Evolutionary conservation across 2,329 filamentous ascomycete genomes (phyloP).

Genomic region (Ophiostoma sp.): DNA sequence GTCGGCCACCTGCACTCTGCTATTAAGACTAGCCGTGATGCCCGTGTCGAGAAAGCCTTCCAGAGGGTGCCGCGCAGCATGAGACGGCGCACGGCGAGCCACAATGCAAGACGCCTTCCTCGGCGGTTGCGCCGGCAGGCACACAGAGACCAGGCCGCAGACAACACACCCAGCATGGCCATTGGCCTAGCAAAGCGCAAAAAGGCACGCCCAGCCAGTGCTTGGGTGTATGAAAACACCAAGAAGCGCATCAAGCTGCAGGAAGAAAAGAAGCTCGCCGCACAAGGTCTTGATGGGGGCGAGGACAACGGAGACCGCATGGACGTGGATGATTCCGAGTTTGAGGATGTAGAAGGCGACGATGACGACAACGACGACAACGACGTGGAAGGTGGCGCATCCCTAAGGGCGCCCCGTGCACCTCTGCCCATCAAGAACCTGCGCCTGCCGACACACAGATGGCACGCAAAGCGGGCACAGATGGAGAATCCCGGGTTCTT

Average conservation of each 20-base stretch:
- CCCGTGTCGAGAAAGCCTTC: conserved; percentile 61
- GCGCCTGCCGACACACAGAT: conserved; percentile 91
- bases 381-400: conserved; percentile 33
- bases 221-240: conserved; percentile 28
- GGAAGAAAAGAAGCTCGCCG: conserved; percentile 24
- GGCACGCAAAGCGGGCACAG: conserved; percentile 83
- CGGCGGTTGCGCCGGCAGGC: conserved; percentile 67
- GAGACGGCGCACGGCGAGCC: conserved; percentile 82
- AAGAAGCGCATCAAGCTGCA: conserved; percentile 33
- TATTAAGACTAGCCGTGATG: conserved; percentile 60
- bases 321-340: not conserved
- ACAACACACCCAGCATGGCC: conserved; percentile 81
- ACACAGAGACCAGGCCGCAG: conserved; percentile 70
- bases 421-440: conserved; percentile 79
- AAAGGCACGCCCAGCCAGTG: conserved; percentile 29
- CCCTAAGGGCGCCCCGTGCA: conserved; percentile 53
- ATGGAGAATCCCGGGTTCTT: conserved; percentile 76
- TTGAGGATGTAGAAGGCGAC: not conserved
- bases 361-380: conserved; percentile 21
- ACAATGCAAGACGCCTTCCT: conserved; percentile 88
- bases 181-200: conserved; percentile 44
- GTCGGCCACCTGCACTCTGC: conserved; percentile 78
- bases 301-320: not conserved
- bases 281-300: not conserved
- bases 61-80: conserved; percentile 83